Percentiles rank a stretch among this genome's conserved stretches.
These are phyloP conservation scores for Cucumis melo DNA, from an alignment of 306 rosid genomes.

Conservation along the genomic window DNA sequence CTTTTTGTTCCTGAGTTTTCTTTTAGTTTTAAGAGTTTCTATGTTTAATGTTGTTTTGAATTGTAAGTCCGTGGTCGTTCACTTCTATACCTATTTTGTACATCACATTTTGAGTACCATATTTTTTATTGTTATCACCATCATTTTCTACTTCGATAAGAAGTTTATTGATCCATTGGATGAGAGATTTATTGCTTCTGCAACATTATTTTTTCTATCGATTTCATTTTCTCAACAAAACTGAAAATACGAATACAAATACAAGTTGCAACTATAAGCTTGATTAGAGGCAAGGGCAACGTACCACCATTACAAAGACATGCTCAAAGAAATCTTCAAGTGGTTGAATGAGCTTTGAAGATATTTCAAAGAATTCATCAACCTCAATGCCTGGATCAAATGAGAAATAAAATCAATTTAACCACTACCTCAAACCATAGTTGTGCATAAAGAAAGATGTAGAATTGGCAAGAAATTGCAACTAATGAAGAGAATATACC, in stretches of 20 bases:
- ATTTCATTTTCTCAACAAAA: too few species aligned
- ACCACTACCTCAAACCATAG: background rate
- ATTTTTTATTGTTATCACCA: too few species aligned
- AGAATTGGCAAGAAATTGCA: background rate
- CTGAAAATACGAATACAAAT: background rate
- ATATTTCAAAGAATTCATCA: slow-evolving; percentile 48
- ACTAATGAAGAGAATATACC: slow-evolving; percentile 24
- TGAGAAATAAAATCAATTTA: slow-evolving; percentile 3
- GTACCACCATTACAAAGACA: slow-evolving; percentile 96
- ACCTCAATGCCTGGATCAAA: slow-evolving; percentile 44
- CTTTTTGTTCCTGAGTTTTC: too few species aligned
- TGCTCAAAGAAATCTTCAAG: slow-evolving; percentile 74
- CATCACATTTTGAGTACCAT: too few species aligned
- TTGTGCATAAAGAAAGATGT: background rate
- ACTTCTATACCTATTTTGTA: too few species aligned
- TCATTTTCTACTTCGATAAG: too few species aligned
- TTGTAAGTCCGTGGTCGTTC: too few species aligned
- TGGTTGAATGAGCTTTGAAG: slow-evolving; percentile 67
- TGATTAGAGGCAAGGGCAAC: slow-evolving; percentile 10
- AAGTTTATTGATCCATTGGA: too few species aligned
- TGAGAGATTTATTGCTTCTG: too few species aligned
- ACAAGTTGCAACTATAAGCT: background rate
- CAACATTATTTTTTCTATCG: too few species aligned
- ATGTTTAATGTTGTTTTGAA: too few species aligned
- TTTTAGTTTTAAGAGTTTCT: too few species aligned